These are phyloP conservation scores for Colletotrichum horii DNA, from an alignment of 2,329 filamentous ascomycete genomes.

Conservation along the genomic window DNA sequence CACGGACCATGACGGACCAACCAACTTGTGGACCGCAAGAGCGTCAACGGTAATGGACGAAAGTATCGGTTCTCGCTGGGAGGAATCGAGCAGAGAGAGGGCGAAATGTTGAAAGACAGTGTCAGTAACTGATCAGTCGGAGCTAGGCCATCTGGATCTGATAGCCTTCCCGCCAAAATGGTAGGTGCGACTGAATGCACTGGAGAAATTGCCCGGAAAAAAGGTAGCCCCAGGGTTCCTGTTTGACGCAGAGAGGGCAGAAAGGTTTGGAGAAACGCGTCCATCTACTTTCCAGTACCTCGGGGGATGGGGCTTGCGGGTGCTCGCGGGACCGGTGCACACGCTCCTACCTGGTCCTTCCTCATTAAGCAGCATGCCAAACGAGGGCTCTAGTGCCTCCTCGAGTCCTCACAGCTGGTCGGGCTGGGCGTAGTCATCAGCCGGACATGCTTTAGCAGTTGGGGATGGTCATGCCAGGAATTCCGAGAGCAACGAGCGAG, in stretches of 20 bases:
- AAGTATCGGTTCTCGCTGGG: not conserved
- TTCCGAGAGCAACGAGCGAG: not conserved
- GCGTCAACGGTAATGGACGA: not conserved
- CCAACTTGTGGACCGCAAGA: not conserved
- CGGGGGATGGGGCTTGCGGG: not conserved
- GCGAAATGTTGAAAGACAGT: not conserved
- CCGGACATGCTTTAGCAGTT: not conserved
- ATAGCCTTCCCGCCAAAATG: not conserved
- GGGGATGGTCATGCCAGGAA: not conserved
- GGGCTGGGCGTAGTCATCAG: not conserved
- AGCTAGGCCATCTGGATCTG: not conserved
- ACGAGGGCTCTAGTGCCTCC: not conserved
- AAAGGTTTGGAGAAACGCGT: not conserved
- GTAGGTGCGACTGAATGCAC: not conserved
- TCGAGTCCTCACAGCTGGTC: not conserved
- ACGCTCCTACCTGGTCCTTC: not conserved
- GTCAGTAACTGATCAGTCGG: not conserved
- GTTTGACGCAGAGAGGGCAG: not conserved
- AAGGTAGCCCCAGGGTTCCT: not conserved
- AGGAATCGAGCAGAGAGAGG: not conserved
- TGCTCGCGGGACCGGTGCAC: not conserved
- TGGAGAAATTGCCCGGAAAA: not conserved
- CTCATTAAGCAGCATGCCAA: slow-evolving; percentile 7
- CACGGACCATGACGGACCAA: not conserved
- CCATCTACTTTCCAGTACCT: not conserved